A percentile compares a stretch with the other conserved stretches of the same genome.
Conservation (phyloP, 805 yeast species). For the Candida pseudofarinosa region DNA sequence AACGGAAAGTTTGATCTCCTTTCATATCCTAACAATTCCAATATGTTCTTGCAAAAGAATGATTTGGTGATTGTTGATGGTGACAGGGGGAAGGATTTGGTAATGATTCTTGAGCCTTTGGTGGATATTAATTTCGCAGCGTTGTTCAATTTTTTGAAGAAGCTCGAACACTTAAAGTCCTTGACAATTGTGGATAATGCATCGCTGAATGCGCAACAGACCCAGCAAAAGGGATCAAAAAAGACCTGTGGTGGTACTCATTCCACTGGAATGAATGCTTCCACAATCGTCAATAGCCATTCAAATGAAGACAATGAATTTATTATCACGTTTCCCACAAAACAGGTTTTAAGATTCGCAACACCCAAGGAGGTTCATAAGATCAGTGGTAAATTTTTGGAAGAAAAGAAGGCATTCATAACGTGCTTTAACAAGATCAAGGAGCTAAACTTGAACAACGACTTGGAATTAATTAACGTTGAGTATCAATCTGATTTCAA, state of each 20-base stretch:
- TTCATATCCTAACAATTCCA: constrained; percentile 62
- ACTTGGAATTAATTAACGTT: constrained; percentile 40
- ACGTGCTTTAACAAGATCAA: constrained; percentile 51
- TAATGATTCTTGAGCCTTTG: constrained; percentile 63
- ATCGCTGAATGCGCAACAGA: constrained; percentile 10
- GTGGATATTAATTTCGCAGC: constrained; percentile 63
- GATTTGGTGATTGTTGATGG: constrained; percentile 80
- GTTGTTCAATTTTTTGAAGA: constrained; percentile 68
- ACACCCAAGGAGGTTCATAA: constrained; percentile 66
- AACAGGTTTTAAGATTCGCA: constrained; percentile 73
- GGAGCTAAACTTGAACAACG: constrained; percentile 44
- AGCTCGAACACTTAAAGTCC: constrained; percentile 62
- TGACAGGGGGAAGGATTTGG: constrained; percentile 79
- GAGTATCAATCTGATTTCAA: constrained; percentile 45
- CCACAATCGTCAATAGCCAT: constrained; percentile 33
- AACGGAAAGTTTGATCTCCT: constrained; percentile 68
- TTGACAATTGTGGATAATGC: constrained; percentile 28
- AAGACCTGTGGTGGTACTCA: constrained; percentile 33
- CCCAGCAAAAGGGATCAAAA: constrained; percentile 11
- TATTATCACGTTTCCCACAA: constrained; percentile 65
- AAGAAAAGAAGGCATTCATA: constrained; percentile 67
- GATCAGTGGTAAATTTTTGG: constrained; percentile 59
- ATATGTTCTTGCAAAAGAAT: constrained; percentile 50
- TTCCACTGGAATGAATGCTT: constrained; percentile 34
- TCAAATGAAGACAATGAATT: constrained; percentile 56